Percentiles rank a stretch among this genome's conserved stretches.
phyloP scores from a whole-genome alignment of 2,329 filamentous ascomycete genomes.

The Colletotrichum lupini region DNA sequence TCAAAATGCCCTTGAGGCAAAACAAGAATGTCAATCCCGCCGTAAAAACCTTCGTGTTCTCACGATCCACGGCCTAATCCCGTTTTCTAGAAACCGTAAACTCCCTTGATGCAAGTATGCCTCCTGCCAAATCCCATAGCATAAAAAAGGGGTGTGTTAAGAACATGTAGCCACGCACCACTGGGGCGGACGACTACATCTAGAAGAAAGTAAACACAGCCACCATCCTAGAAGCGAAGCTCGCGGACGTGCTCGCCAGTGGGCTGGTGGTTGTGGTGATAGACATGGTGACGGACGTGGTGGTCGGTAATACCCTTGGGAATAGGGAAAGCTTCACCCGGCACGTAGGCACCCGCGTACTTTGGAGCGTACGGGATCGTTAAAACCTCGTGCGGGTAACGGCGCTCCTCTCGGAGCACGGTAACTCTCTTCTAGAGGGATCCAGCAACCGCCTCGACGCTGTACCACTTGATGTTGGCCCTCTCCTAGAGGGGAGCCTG shows the following conservation, averaged over 20 bases:
- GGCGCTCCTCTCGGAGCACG: too few relatives aligned
- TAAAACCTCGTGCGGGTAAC: not conserved
- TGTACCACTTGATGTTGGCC: not conserved
- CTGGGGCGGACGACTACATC: not conserved
- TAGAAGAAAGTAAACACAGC: not conserved
- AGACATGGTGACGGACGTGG: not conserved
- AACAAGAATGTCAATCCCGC: conserved; percentile 6
- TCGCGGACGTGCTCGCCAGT: not conserved
- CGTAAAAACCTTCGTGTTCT: not conserved
- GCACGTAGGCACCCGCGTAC: not conserved
- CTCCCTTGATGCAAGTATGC: conserved; percentile 11
- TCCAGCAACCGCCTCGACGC: not conserved
- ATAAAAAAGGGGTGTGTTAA: not conserved
- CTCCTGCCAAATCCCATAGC: not conserved
- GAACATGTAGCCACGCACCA: not conserved
- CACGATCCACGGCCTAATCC: not conserved
- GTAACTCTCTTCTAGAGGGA: not conserved
- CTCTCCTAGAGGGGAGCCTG: conserved; percentile 26
- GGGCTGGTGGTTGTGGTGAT: not conserved
- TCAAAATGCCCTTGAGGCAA: conserved; percentile 5
- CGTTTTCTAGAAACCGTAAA: conserved; percentile 7
- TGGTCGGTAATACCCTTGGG: not conserved
- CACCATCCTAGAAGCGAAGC: not conserved
- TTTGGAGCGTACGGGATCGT: not conserved
- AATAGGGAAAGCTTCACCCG: not conserved